These are phyloP conservation scores for Vicia sativa DNA, from an alignment of 306 rosid species.

Conservation along the genomic window DNA sequence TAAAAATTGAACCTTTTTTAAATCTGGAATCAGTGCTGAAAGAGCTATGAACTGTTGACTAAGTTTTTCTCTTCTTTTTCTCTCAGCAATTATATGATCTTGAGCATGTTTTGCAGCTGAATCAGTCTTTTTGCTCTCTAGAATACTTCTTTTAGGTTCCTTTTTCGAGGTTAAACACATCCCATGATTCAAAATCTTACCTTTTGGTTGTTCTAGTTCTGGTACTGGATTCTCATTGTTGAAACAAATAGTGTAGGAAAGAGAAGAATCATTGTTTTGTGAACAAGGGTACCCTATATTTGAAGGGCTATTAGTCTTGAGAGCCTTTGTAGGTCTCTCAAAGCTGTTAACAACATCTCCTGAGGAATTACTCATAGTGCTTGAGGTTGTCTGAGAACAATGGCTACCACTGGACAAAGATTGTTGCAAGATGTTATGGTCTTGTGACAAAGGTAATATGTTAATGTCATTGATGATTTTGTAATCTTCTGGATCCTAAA, in stretches of 20 bases:
- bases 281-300: background rate
- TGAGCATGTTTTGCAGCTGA: slow-evolving; percentile 25
- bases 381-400: slow-evolving; percentile 43
- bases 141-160: slow-evolving; percentile 15
- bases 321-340: slow-evolving; percentile 42
- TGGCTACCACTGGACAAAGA: slow-evolving; percentile 43
- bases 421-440: slow-evolving; percentile 24
- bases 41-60: slow-evolving; percentile 77
- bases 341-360: slow-evolving; percentile 41
- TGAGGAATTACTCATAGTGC: slow-evolving; percentile 44
- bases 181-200: slow-evolving; percentile 37
- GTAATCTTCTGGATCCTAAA: slow-evolving; percentile 51
- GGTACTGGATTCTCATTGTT: slow-evolving; percentile 32
- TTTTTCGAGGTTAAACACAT: slow-evolving; percentile 25
- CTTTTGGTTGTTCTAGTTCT: slow-evolving; percentile 35
- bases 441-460: slow-evolving; percentile 21
- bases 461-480: slow-evolving; percentile 31
- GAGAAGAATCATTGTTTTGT: slow-evolving; percentile 32
- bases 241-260: slow-evolving; percentile 53
- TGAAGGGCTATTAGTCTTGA: slow-evolving; percentile 28
- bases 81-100: slow-evolving; percentile 80
- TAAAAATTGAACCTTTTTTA: slow-evolving; percentile 62
- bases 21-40: slow-evolving; percentile 73
- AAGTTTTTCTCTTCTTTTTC: slow-evolving; percentile 76
- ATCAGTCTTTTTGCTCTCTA: slow-evolving; percentile 39